Base-by-base conservation (phyloP, 2,329 filamentous ascomycete species). In the Pseudogymnoascus sp. region DNA sequence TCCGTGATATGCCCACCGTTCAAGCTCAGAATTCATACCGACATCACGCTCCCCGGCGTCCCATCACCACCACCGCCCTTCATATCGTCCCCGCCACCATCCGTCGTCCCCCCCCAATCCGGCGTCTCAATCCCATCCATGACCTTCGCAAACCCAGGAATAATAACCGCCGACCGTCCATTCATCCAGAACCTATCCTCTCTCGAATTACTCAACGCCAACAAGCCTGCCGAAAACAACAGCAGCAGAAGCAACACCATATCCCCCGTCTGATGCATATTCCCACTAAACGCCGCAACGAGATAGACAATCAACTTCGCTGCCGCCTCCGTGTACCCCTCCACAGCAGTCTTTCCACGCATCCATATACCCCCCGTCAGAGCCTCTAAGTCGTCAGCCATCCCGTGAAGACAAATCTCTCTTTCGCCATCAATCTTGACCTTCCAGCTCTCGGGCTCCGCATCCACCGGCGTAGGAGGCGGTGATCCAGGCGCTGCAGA, bases 251-350 rank as follows among this genome's bases (percentile, higher is more conserved):
- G 77, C 41, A 87, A 75, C 3, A 82, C 73, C 8, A 85, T 72
- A 37, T 81, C 79, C 3, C 83, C 83, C 0, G 76, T 76, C 69
- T 83, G 79, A 0, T 78, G 79, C 64, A 84, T 79, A 71, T 86
- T 86, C 10, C 79, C 81, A 64, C 81, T 80, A 19, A 86, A 72
- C 1, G 80, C 79, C 5, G 82, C 83, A 48, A 81, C 81, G 2
- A 85, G 69, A 69, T 85, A 88, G 3, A 87, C 83, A 64, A 84
- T 75, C 57, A 87, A 68, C 67, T 84, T 86, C 8, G 83, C 80
- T 0, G 75, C 70, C 0, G 82, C 82, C 66, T 82, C 80, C 62
- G 83, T 73, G 68, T 80, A 83, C 31, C 79, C 77, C 67, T 87
- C 81, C 2, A 79, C 57, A 25, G 77, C 73, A 0, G 80, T 83